Evolutionary conservation across 2,329 filamentous ascomycete genomes (phyloP).

Genomic region (Monosporascus sp.): DNA sequence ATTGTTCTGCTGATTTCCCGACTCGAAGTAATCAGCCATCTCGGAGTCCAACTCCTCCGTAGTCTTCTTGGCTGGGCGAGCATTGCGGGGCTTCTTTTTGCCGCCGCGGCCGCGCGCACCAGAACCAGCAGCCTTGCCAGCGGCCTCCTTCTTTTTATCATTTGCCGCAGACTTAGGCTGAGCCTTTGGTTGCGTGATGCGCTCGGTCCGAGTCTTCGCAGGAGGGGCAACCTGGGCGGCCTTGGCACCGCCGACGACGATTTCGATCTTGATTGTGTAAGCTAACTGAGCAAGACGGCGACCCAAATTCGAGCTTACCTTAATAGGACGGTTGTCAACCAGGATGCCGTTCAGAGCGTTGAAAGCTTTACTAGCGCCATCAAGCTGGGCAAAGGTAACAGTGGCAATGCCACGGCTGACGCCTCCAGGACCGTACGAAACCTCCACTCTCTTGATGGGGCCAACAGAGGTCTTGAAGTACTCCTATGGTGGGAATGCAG

Average conservation of each 20-base stretch:
- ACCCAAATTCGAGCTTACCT: slow-evolving; percentile 53
- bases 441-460: slow-evolving; percentile 82
- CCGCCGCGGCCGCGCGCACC: slow-evolving; percentile 43
- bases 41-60: slow-evolving; percentile 93
- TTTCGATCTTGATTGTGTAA: slow-evolving; percentile 65
- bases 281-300: neutral
- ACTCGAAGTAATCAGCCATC: slow-evolving; percentile 91
- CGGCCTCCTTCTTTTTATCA: slow-evolving; percentile 58
- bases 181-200: slow-evolving; percentile 68
- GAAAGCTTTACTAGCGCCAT: slow-evolving; percentile 80
- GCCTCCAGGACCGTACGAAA: slow-evolving; percentile 90
- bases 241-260: slow-evolving; percentile 75
- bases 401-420: slow-evolving; percentile 89
- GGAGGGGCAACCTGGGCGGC: slow-evolving; percentile 63
- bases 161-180: slow-evolving; percentile 79
- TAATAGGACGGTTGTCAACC: slow-evolving; percentile 86
- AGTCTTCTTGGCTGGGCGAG: slow-evolving; percentile 76
- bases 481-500: slow-evolving; percentile 70
- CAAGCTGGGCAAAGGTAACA: slow-evolving; percentile 76
- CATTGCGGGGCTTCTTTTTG: slow-evolving; percentile 52
- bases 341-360: slow-evolving; percentile 80
- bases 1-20: slow-evolving; percentile 33
- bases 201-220: slow-evolving; percentile 72
- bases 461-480: slow-evolving; percentile 89
- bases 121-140: slow-evolving; percentile 38